Evolutionary conservation across 371 early-diverging fungal species (phyloP), one percentile per base, ranked within the genome.

Genomic region (Coemansia sp.): DNA sequence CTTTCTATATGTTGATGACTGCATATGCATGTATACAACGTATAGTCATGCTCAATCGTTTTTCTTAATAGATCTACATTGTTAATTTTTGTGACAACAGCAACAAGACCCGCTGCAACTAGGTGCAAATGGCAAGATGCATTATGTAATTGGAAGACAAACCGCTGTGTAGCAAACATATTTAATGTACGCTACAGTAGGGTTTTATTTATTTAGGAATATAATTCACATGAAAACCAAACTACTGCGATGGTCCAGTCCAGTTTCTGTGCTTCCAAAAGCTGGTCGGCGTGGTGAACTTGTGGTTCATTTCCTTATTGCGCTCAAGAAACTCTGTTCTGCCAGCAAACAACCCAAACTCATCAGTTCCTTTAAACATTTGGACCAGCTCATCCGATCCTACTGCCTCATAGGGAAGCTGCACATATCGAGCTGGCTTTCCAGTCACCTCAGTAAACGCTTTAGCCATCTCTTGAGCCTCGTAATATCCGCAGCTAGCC

Each of bases 221-320:
- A n/a, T 7, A 44, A n/a, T n/a, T 44, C 13, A n/a, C n/a, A n/a
- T 5, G 44, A 36, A 36, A 36, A 36, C 44, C 44, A 13, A 44
- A 44, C 44, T 44, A 70, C 65, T 70, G 28, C 17, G 71, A 13
- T 1, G 63, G 67, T 9, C 71, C 71, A 8, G 52, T 51, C 71
- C 72, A 71, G 32, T 62, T 59, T 6, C 58, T 51, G 63, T 59
- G 61, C 61, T 71, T 61, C 71, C 71, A 76, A 57, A 67, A 76
- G 28, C 67, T 65, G 13, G 29, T 40, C 1, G 68, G 76, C 11
- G 71, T 65, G 2, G 65, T 55, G 40, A 71, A 71, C 57, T 39
- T 61, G 61, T 71, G 57, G 0, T 57, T 24, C 23, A 71, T 76
- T 48, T 60, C 19, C n/a, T 61, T 56, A 63, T 76, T 71, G 40